Evolutionary conservation across 2,329 filamentous ascomycete genomes (phyloP).

Genomic region (Paecilomyces sp.): DNA sequence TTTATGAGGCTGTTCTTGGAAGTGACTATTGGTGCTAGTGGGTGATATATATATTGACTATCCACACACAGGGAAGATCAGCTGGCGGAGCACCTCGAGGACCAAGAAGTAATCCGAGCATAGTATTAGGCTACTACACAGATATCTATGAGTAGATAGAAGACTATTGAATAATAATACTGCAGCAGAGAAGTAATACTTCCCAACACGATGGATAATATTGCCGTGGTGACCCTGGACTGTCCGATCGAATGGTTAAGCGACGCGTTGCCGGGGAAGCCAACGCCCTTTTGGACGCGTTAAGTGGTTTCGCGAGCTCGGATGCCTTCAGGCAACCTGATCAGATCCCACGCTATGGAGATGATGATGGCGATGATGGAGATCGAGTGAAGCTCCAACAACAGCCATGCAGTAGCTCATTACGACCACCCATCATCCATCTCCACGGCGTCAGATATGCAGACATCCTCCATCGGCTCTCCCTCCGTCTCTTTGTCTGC

Average conservation of each 20-base stretch:
- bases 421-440: no score
- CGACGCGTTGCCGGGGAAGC: constrained; percentile 1
- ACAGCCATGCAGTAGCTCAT: not conserved
- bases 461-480: constrained; percentile 1
- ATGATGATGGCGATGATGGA: not conserved
- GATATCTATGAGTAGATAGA: no score
- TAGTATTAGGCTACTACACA: no score
- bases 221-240: not conserved
- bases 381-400: not conserved
- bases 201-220: not conserved
- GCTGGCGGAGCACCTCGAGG: no score
- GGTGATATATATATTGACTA: not conserved
- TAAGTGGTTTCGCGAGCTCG: constrained; percentile 2
- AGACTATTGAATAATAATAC: no score
- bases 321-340: not conserved
- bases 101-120: no score
- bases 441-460: not conserved
- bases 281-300: not conserved
- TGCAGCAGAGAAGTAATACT: no score
- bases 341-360: not conserved
- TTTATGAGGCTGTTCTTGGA: not conserved
- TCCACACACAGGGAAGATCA: not conserved
- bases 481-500: constrained; percentile 6
- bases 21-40: not conserved
- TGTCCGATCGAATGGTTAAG: not conserved